Evolutionary conservation across 2,329 filamentous ascomycete species (phyloP), one percentile per base, ranked within the genome.

Genomic region (Aspergillus awamori): DNA sequence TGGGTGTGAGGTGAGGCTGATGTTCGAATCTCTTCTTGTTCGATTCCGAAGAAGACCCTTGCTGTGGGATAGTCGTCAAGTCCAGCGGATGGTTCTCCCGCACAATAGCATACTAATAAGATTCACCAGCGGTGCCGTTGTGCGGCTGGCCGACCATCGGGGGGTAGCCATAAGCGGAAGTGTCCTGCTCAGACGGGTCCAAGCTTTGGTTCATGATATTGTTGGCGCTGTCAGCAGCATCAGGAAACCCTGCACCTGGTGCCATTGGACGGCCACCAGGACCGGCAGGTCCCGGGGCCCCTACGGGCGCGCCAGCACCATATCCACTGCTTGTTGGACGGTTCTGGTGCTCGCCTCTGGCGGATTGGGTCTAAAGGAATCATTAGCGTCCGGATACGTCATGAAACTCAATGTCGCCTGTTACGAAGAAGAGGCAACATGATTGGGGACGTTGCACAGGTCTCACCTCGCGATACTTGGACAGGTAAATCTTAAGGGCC

Each of bases 401-500:
- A 53, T 26, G 26, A 49, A 60, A 53, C 39, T 57, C n/a, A 38
- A 41, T 36, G n/a, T 48, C 36, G 45, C 22, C 78, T 81, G 82
- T 75, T 36, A 51, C 51, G 53, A 58, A 26, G 53, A 30, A 57
- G 33, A 53, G 58, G 43, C 43, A 57, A n/a, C 22, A 28, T 53
- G 36, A 28, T 20, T 49, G 45, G 38, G 58, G 13, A 26, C 41
- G 65, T 72, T 72, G 67, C 67, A 67, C 67, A 72, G 64, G 77
- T 84, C 90, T 87, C 85, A 98, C 95, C 86, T 99, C 95, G 78
- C 95, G 89, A 79, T 98, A 99, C 76, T 97, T 95, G 62, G 93
- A 92, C 45, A 99, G 85, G 77, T 99, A 99, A 69, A 99, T 97
- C 80, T 99, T 99, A 61, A 99, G 84, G 1, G 95, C 95, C 78